Conservation (phyloP, 176 grass and related monocot genomes). For the Zoysia japonica region DNA sequence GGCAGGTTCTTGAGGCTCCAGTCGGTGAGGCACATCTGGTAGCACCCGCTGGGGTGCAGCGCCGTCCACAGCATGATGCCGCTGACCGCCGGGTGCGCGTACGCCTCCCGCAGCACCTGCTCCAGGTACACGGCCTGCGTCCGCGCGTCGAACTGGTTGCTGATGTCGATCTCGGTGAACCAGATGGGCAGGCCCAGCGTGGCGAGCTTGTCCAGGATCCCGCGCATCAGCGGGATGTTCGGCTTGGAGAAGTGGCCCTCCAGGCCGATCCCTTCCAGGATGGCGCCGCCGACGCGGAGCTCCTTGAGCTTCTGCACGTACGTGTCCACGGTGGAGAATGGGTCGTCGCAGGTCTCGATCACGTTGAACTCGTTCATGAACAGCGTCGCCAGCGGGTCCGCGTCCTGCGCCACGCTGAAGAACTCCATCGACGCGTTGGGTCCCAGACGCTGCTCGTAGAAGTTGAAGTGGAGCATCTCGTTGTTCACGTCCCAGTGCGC, state of each 20-base stretch:
- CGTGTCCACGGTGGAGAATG: slow-evolving; percentile 72
- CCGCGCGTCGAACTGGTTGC: slow-evolving; percentile 63
- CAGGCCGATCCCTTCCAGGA: slow-evolving; percentile 79
- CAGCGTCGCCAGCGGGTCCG: slow-evolving; percentile 85
- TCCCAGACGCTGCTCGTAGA: slow-evolving; percentile 89
- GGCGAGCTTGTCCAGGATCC: slow-evolving; percentile 85
- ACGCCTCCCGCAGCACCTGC: slow-evolving; percentile 86
- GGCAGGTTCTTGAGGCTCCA: slow-evolving; percentile 75
- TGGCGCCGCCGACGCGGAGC: slow-evolving; percentile 58
- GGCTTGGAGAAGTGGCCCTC: slow-evolving; percentile 92
- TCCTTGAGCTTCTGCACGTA: slow-evolving; percentile 72
- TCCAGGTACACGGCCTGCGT: slow-evolving; percentile 82
- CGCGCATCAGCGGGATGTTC: slow-evolving; percentile 88
- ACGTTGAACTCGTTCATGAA: slow-evolving; percentile 99
- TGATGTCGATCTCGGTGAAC: slow-evolving; percentile 97
- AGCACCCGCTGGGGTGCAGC: slow-evolving; percentile 76
- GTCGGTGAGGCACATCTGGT: slow-evolving; percentile 97
- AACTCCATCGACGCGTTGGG: slow-evolving; percentile 78
- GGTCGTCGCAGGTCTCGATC: slow-evolving; percentile 89
- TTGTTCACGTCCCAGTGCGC: slow-evolving; percentile 98
- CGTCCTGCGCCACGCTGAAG: slow-evolving; percentile 85
- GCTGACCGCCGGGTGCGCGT: slow-evolving; percentile 75
- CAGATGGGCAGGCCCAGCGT: slow-evolving; percentile 86
- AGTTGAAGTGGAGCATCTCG: slow-evolving; percentile 97
- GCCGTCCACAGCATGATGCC: slow-evolving; percentile 94